phyloP scores from a whole-genome alignment of 306 rosid species.

The Trichosanthes cucumerina region DNA sequence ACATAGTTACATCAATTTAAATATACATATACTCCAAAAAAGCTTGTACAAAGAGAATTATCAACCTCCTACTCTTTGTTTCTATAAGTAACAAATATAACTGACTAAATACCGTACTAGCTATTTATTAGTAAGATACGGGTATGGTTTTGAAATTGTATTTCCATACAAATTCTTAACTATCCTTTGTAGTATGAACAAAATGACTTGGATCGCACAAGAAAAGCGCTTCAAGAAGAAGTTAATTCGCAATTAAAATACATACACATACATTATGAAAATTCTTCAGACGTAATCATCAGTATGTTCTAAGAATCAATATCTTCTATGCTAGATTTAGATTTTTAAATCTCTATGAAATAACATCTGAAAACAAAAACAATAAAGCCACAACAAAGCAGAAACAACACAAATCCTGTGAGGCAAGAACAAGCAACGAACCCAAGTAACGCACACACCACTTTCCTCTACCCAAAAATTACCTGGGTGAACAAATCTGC shows the following conservation, averaged over 20 bases:
- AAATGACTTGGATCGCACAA: neutral
- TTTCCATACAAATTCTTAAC: neutral
- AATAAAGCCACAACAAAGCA: neutral
- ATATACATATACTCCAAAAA: neutral
- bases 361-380: neutral
- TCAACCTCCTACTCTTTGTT: neutral
- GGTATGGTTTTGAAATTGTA: neutral
- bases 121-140: neutral
- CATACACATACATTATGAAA: neutral
- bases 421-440: neutral
- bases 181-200: neutral
- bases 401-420: neutral
- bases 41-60: neutral
- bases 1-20: neutral
- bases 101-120: neutral
- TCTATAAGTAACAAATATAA: neutral
- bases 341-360: neutral
- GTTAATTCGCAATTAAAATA: neutral
- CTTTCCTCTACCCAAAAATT: slow-evolving; percentile 4
- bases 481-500: slow-evolving; percentile 98
- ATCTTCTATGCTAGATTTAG: neutral
- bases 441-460: neutral
- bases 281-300: neutral
- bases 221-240: neutral
- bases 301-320: neutral